Evolutionary conservation across 2,329 filamentous ascomycete species (phyloP), one percentile per base, ranked within the genome.

Genomic region (Pyrenophora teres): DNA sequence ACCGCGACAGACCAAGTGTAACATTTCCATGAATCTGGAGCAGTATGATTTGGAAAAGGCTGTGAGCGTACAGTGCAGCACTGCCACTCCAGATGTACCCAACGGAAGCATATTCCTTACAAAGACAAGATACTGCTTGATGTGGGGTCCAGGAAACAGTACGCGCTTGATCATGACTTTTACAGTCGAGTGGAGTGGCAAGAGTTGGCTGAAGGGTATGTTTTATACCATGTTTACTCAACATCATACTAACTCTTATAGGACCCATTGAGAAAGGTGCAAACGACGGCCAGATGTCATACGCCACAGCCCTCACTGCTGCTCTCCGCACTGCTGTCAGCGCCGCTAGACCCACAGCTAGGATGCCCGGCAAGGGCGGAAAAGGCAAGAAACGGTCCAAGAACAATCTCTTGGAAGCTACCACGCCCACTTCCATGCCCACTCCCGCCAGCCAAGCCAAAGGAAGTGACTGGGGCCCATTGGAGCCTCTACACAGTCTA

Each of bases 221-320:
- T 39, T n/a, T 19, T n/a, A 23, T 21, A 25, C 37, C 21, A 32
- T 33, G 3, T 2, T 6, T 15, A 33, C 18, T 7, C 16, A 38
- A 2, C 37, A 10, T 16, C n/a, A 7, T 42, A 45, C 37, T 68
- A 54, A 66, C 53, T 19, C 25, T 13, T 31, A 13, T 60, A 96
- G 92, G 89, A 57, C 90, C 94, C 2, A 99, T 99, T 63, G 94
- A 99, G 72, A 97, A 96, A 73, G 93, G 91, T 53, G 91, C 92
- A 37, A 92, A 89, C 57, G 92, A 97, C 49, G 94, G 94, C 23
- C 94, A 99, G 74, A 81, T 81, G 7, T 82, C 87, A 51, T 96
- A 95, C 70, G 89, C 88, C 57, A 92, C 88, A 62, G 89, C 93
- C 50, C 77, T 99, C 4, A 83, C 92, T 46, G 84, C 87, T 8